Conservation (phyloP, 2,329 filamentous ascomycete genomes). For the Colletotrichum sp. region DNA sequence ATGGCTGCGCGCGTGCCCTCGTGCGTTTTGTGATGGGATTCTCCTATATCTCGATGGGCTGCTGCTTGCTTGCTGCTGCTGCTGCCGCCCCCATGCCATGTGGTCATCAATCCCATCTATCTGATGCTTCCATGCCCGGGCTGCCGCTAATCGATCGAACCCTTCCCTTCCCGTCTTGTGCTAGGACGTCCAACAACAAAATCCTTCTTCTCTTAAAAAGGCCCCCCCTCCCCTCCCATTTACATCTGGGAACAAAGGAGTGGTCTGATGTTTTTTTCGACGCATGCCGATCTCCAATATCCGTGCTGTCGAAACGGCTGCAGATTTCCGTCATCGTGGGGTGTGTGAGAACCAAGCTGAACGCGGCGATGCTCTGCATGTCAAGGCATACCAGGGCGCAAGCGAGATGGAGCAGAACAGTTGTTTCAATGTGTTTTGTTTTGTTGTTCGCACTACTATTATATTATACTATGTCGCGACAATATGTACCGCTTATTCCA, state of each 20-base stretch:
- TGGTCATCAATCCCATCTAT: neutral
- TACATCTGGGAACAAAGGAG: neutral
- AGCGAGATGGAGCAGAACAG: neutral
- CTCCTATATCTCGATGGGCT: neutral
- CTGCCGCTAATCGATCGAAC: constrained; percentile 8
- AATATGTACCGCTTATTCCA: neutral
- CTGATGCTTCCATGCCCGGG: neutral
- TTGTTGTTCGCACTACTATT: neutral
- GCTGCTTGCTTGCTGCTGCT: neutral
- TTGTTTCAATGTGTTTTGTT: neutral
- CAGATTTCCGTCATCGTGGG: neutral
- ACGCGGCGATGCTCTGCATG: no score
- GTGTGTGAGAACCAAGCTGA: neutral
- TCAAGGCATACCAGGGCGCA: neutral
- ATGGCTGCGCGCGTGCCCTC: neutral
- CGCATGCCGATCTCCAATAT: neutral
- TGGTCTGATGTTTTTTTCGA: neutral
- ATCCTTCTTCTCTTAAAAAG: neutral
- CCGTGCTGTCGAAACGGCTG: no score
- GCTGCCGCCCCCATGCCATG: neutral
- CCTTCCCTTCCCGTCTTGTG: neutral
- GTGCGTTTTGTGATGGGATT: neutral
- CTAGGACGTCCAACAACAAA: neutral
- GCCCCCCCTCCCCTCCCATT: no score
- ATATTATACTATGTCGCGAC: constrained; percentile 9